Base-by-base conservation (phyloP, 306 rosid species). In the Calophaca sinica region DNA sequence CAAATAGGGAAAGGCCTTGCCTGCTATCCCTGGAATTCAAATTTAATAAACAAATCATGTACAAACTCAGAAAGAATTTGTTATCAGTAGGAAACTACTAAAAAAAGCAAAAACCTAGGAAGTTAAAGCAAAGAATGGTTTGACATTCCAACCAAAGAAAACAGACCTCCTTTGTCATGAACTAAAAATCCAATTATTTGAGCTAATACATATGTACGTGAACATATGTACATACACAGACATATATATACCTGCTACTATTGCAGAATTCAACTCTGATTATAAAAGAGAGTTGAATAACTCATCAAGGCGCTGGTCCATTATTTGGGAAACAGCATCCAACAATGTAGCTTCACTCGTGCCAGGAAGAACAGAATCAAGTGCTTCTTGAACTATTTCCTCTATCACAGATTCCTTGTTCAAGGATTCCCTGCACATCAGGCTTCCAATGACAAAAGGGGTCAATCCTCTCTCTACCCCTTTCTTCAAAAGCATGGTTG, bases 401-500 rank as follows among this genome's bases (percentile, higher is more conserved):
- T 93, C 98, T n/a, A 93, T 84, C 69, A 87, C 65, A 6, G 96
- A 90, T 83, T 88, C 90, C 75, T 83, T 84, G 62, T 79, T 88
- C 84, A 93, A 79, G 69, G 82, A 84, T 59, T 90, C 83, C 82
- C 96, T 86, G 80, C 94, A 87, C 94, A 90, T 88, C 49, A 89
- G 73, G 81, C 78, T 90, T 81, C 98, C 98, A 31, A 90, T 90
- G 74, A 77, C 85, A 78, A 81, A 93, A 58, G 96, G 91, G 12
- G 88, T 88, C 79, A 93, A 74, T 50, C 87, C 93, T 79, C 88
- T 93, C 72, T 72, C 84, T 52, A 77, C 94, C 38, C 93, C 96
- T 66, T 93, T 93, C 84, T 90, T 93, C 91, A 93, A 81, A 60
- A 93, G 94, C 96, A 93, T 93, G 76, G 94, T 93, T 36, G 98